These are phyloP conservation scores for Talaromyces sp. DNA, from an alignment of 2,329 filamentous ascomycete species.

Conservation along the genomic window DNA sequence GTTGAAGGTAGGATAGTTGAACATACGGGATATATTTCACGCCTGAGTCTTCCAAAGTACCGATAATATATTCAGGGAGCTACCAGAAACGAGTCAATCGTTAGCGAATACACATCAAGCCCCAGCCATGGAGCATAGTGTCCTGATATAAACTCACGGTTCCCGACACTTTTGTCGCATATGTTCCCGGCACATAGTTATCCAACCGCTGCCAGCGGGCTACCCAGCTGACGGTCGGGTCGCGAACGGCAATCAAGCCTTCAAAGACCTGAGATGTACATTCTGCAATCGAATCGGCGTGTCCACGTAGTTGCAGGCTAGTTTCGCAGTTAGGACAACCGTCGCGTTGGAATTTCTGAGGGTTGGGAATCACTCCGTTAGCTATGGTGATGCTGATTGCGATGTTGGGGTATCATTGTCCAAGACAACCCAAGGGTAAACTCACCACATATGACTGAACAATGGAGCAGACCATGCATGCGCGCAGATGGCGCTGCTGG, in stretches of 20 bases:
- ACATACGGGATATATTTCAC: slow-evolving; percentile 63
- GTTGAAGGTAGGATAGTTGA: not conserved
- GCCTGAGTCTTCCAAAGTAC: slow-evolving; percentile 60
- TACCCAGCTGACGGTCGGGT: slow-evolving; percentile 87
- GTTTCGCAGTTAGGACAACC: slow-evolving; percentile 98
- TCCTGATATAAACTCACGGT: slow-evolving; percentile 53
- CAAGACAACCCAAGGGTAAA: slow-evolving; percentile 5
- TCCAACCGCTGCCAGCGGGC: slow-evolving; percentile 95
- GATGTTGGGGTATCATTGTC: not conserved
- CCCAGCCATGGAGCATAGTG: not conserved
- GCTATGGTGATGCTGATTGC: not conserved
- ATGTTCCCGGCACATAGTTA: slow-evolving; percentile 83
- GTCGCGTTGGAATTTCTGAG: slow-evolving; percentile 77
- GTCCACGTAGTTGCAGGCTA: slow-evolving; percentile 80
- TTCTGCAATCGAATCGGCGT: slow-evolving; percentile 79
- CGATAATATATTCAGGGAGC: slow-evolving; percentile 61
- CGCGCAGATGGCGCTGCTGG: slow-evolving; percentile 84
- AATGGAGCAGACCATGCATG: slow-evolving; percentile 98
- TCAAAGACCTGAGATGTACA: slow-evolving; percentile 97
- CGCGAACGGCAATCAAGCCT: slow-evolving; percentile 80
- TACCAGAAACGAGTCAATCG: slow-evolving; percentile 24
- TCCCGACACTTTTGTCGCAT: slow-evolving; percentile 92
- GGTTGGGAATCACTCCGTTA: not conserved
- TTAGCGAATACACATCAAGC: not conserved
- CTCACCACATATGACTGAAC: slow-evolving; percentile 78